Conservation (phyloP, 352 stramenopile species). For the Pythium phragmiticola region DNA sequence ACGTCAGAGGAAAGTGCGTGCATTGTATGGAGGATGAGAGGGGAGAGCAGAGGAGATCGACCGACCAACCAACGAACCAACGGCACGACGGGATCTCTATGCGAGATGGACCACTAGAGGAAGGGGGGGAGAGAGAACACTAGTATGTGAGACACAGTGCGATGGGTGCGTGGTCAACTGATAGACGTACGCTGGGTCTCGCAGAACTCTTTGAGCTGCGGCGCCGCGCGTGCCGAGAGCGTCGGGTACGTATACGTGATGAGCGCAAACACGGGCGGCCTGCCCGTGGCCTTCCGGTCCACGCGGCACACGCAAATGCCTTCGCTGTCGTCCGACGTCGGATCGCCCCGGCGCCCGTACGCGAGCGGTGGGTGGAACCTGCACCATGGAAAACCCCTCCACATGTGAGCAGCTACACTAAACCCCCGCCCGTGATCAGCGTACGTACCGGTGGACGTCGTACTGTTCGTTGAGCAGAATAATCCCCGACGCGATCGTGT, state of each 20-base stretch:
- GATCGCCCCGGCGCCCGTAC: conserved; percentile 71
- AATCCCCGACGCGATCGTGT: conserved; percentile 71
- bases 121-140: not conserved
- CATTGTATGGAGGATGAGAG: no score
- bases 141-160: not conserved
- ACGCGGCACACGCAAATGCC: conserved; percentile 71
- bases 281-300: conserved; percentile 35
- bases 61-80: no score
- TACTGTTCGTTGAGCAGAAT: conserved; percentile 76
- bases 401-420: no score
- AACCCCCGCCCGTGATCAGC: no score
- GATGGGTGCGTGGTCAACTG: not conserved
- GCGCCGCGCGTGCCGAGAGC: conserved; percentile 68
- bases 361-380: conserved; percentile 79
- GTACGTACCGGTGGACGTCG: conserved; percentile 68
- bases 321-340: conserved; percentile 60
- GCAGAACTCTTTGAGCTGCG: conserved; percentile 79
- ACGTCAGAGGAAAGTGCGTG: no score
- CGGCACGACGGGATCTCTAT: not conserved
- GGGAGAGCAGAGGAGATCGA: no score
- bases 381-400: not conserved
- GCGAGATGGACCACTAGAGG: conserved; percentile 17
- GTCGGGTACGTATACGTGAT: conserved; percentile 85
- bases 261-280: conserved; percentile 56
- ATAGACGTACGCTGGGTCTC: conserved; percentile 41